Base-by-base conservation (phyloP, 208 protist genomes). In the Trypanosoma caninum region DNA sequence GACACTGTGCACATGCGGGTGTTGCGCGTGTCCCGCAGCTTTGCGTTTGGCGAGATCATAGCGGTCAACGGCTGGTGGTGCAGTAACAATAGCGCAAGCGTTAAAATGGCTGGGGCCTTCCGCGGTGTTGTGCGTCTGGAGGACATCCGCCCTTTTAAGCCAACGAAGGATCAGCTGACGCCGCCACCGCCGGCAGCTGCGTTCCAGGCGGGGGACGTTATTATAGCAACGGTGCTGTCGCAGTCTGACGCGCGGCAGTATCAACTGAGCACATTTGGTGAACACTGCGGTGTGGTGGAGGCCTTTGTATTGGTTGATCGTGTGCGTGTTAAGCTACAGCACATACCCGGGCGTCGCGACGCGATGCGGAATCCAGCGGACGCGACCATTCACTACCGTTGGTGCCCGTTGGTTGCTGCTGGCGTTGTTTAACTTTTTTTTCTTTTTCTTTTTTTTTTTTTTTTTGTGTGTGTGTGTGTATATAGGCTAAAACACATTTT, bases 171-270 rank as follows among this genome's bases (percentile, higher is more conserved):
- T 8, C 47, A 82, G 59, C 60, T 88, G 46, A 62, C 59, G 41
- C 80, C 85, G 0, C 82, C 76, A 16, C 44, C 79, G 4, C 85
- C 80, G 3, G 56, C 85, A 18, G 46, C 72, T 25, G 63, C 80
- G 9, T 89, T 86, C 58, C 64, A 68, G 8, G 38, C 69, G 1
- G 85, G 85, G 3, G 85, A 92, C 55, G 82, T 92, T 3, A 66
- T 89, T 31, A 34, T 81, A 11, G 85, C 85, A 10, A 75, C 80
- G 79, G 85, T 92, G 5, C 67, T 92, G 20, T 89, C 81, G 20
- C 85, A 92, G 73, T 88, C 82, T 1, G 85, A 92, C 44, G 85
- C 63, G 33, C 81, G 80, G 2, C 82, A 88, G 72, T 92, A 82
- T 51, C 82, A 92, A 60, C 74, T 92, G 27, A 86, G 74, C 50